Evolutionary conservation across 2,329 filamentous ascomycete genomes (phyloP), one percentile per base, ranked within the genome.

Genomic region (Calonectria pseudoturangicola): DNA sequence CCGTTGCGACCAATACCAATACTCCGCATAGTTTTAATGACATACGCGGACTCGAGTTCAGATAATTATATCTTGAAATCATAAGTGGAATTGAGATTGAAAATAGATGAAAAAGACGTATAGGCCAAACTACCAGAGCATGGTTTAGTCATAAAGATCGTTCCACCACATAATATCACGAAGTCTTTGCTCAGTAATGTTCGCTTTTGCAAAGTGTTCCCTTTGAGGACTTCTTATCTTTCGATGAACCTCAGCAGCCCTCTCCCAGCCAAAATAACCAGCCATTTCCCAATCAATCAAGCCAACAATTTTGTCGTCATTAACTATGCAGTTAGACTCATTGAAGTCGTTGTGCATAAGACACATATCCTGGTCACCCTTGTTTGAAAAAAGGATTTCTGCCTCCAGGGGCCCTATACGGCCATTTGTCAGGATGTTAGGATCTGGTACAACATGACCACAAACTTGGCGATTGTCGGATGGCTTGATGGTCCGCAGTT

Each of bases 351-450:
- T 85, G 75, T 86, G 84, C 83, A 83, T 84, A 39, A 85, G 82
- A 71, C 79, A 76, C 72, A 82, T 65, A 50, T 83, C 82, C 4
- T 72, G 43, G 48, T 82, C 77, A 21, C 75, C 73, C 45, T 60
- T 50, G 7, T 62, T 39, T 15, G 75, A 77, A 72, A 83, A 82
- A 60, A 82, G 69, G 28, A 80, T 85, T 8, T 84, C 80, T n/a
- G 63, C 75, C 76, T 85, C 85, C 12, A 82, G 68, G 7, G 79
- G 66, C 71, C 78, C 73, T 54, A 85, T 83, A 16, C 81, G 67
- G 21, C 77, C 50, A 36, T 65, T 76, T 90, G 89, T 82, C 88
- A 92, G 76, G 92, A 91, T 91, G 90, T 89, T 72, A 89, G 92
- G 80, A 91, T 88, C 84, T 92, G 91, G 82, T 90, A 92, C 82